A percentile compares a stretch with the other conserved stretches of the same genome.
These are phyloP conservation scores for Carallia pectinifolia DNA, from an alignment of 345 rosid species.

Conservation along the genomic window DNA sequence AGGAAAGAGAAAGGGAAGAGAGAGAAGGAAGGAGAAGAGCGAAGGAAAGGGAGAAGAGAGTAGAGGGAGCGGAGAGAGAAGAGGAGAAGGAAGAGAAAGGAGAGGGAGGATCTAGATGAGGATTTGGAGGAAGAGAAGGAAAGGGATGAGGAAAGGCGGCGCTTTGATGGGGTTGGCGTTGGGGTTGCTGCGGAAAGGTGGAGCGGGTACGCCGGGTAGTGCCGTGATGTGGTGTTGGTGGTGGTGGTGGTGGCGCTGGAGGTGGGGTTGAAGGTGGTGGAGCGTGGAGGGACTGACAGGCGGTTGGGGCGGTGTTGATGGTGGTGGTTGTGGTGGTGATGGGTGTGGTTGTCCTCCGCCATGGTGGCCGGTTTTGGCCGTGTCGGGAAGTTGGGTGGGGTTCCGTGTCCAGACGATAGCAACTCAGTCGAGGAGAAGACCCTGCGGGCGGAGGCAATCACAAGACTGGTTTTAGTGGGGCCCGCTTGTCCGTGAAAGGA, in stretches of 20 bases:
- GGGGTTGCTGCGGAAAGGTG: conserved; percentile 52
- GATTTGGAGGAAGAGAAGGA: conserved; percentile 19
- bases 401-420: neutral
- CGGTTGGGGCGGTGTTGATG: conserved; percentile 73
- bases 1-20: conserved; percentile 51
- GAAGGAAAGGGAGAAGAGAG: conserved; percentile 62
- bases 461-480: too few species aligned
- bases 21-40: conserved; percentile 51
- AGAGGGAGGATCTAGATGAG: conserved; percentile 24
- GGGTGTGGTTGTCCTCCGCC: conserved; percentile 42
- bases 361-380: conserved; percentile 23
- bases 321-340: conserved; percentile 40
- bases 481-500: too few species aligned
- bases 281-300: conserved; percentile 54
- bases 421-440: neutral
- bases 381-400: neutral
- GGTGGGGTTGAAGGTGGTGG: conserved; percentile 14
- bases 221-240: conserved; percentile 5
- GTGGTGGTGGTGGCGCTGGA: conserved; percentile 16
- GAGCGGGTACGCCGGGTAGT: conserved; percentile 37
- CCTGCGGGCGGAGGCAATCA: too few species aligned
- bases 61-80: conserved; percentile 52
- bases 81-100: conserved; percentile 44
- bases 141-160: conserved; percentile 36
- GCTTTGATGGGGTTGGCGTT: conserved; percentile 68